Evolutionary conservation across 2,329 filamentous ascomycete species (phyloP).

Genomic region (Rosellinia necatrix): DNA sequence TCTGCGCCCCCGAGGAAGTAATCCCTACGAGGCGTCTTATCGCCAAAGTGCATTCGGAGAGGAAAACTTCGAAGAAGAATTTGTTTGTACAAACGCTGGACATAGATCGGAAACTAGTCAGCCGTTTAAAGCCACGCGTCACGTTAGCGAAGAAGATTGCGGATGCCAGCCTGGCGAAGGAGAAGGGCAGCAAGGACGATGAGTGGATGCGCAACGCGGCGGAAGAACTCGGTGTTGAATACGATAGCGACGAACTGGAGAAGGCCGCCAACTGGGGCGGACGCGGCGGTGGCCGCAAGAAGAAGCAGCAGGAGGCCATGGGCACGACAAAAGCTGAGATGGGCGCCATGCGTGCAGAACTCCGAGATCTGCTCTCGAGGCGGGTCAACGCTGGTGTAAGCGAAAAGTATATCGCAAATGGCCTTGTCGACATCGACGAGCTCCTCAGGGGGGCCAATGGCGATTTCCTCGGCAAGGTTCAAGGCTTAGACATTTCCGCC

Average conservation of each 20-base stretch:
- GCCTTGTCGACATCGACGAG: constrained; percentile 79
- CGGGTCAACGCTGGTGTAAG: constrained; percentile 87
- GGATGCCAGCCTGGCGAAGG: constrained; percentile 81
- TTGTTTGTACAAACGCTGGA: constrained; percentile 81
- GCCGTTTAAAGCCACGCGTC: constrained; percentile 76
- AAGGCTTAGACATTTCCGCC: constrained; percentile 47
- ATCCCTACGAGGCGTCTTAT: constrained; percentile 81
- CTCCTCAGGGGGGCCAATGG: constrained; percentile 68
- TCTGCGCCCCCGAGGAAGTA: constrained; percentile 92
- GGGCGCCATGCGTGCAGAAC: constrained; percentile 68
- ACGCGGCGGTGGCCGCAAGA: constrained; percentile 72
- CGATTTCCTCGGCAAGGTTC: constrained; percentile 65
- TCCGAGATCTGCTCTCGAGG: constrained; percentile 71
- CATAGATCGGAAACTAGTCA: constrained; percentile 78
- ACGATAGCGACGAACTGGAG: constrained; percentile 86
- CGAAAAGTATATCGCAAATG: constrained; percentile 82
- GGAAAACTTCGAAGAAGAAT: constrained; percentile 54
- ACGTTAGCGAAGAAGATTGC: constrained; percentile 85
- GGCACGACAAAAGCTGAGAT: constrained; percentile 75
- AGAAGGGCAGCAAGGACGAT: constrained; percentile 82
- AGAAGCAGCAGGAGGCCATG: constrained; percentile 73
- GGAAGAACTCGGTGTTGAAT: constrained; percentile 91
- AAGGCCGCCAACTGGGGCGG: constrained; percentile 65
- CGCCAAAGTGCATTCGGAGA: constrained; percentile 79
- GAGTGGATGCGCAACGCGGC: constrained; percentile 83